Conservation (phyloP, 2,329 filamentous ascomycete species). For the Penicillium sp. region DNA sequence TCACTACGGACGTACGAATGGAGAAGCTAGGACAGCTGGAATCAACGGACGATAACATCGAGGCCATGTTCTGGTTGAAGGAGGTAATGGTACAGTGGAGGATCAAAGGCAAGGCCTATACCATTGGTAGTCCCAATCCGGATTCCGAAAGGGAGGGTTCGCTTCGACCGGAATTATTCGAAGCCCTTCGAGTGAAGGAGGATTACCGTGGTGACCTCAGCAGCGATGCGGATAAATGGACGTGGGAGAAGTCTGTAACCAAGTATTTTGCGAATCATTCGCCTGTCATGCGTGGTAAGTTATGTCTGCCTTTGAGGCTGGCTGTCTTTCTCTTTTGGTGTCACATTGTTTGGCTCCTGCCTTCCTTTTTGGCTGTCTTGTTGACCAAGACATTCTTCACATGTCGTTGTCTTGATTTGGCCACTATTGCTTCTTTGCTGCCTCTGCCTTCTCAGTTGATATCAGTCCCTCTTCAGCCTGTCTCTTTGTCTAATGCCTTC, state of each 20-base stretch:
- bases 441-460: background rate
- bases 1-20: constrained; percentile 90
- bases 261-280: constrained; percentile 88
- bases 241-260: constrained; percentile 76
- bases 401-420: background rate
- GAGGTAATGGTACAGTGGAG: constrained; percentile 79
- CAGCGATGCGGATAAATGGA: constrained; percentile 58
- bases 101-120: constrained; percentile 71
- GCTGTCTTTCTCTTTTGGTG: background rate
- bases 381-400: background rate
- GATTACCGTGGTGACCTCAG: constrained; percentile 27
- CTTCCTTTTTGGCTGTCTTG: background rate
- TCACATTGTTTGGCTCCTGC: constrained; percentile 1
- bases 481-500: background rate
- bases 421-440: background rate
- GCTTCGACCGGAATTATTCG: constrained; percentile 61
- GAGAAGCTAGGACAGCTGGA: constrained; percentile 74
- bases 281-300: constrained; percentile 71
- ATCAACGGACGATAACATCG: constrained; percentile 69
- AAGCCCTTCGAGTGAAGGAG: constrained; percentile 47
- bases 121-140: constrained; percentile 70
- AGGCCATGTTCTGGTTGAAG: constrained; percentile 80
- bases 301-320: background rate
- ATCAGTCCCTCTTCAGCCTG: background rate
- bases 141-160: constrained; percentile 48